A percentile compares a stretch with the other conserved stretches of the same genome.
These are phyloP conservation scores for Pestalotiopsis sp. DNA, from an alignment of 2,329 filamentous ascomycete genomes.

Conservation along the genomic window DNA sequence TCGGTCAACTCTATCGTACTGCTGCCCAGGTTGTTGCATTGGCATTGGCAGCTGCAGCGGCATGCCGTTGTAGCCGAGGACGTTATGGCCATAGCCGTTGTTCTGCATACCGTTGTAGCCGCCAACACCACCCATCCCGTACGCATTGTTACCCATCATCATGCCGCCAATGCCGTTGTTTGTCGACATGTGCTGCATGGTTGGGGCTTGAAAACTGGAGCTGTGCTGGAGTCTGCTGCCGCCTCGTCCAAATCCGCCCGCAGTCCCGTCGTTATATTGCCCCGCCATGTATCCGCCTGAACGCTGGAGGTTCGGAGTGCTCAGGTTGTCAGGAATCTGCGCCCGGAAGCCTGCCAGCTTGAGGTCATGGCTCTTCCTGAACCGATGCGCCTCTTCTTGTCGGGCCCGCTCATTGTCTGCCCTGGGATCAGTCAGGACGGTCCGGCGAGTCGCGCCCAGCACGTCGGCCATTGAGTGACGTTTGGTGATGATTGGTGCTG, in stretches of 20 bases:
- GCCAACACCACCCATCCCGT: slow-evolving; percentile 18
- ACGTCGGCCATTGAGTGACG: slow-evolving; percentile 56
- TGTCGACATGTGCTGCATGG: slow-evolving; percentile 18
- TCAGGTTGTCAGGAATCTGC: slow-evolving; percentile 48
- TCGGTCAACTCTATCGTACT: slow-evolving; percentile 30
- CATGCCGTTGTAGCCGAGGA: slow-evolving; percentile 19
- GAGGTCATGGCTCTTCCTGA: slow-evolving; percentile 42
- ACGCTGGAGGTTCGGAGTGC: slow-evolving; percentile 29
- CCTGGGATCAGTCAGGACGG: slow-evolving; percentile 40
- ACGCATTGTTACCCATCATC: neutral
- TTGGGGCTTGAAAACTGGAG: slow-evolving; percentile 9
- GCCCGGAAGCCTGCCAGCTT: slow-evolving; percentile 49
- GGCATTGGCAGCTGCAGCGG: slow-evolving; percentile 19
- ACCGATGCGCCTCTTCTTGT: slow-evolving; percentile 40
- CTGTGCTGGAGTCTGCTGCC: slow-evolving; percentile 17
- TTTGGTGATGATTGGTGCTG: slow-evolving; percentile 44
- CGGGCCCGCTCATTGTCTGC: slow-evolving; percentile 40
- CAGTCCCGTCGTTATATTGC: slow-evolving; percentile 54
- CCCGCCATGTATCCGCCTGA: slow-evolving; percentile 51
- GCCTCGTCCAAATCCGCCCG: slow-evolving; percentile 32
- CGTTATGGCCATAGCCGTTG: slow-evolving; percentile 13
- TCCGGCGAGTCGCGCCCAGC: slow-evolving; percentile 41
- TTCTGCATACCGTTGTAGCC: slow-evolving; percentile 21
- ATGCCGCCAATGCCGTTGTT: neutral
- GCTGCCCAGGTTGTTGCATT: slow-evolving; percentile 27